phyloP scores from a whole-genome alignment of 2,329 filamentous ascomycete species.

The Phyllosticta citrichinensis region DNA sequence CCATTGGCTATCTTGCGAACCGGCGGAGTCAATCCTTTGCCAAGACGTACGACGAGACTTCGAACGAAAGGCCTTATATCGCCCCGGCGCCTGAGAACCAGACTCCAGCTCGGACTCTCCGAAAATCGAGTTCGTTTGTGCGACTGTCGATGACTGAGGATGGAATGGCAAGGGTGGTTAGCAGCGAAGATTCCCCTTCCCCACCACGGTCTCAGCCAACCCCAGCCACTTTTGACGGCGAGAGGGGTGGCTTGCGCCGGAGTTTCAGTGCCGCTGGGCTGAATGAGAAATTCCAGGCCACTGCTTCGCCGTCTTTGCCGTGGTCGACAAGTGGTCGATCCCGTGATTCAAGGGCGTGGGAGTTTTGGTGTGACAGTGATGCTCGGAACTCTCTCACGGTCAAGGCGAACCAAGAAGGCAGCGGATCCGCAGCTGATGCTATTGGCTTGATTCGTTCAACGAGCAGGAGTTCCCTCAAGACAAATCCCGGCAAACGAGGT shows the following conservation, averaged over 20 bases:
- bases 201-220: constrained; percentile 46
- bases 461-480: constrained; percentile 40
- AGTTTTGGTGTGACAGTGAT: constrained; percentile 78
- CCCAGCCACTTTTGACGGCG: constrained; percentile 33
- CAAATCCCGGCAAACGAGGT: constrained; percentile 58
- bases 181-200: constrained; percentile 57
- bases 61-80: not conserved
- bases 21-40: constrained; percentile 34
- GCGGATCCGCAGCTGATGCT: constrained; percentile 68
- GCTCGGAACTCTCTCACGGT: constrained; percentile 66
- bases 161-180: constrained; percentile 79
- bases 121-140: constrained; percentile 44
- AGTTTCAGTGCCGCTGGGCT: constrained; percentile 56
- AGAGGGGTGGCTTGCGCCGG: constrained; percentile 50
- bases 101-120: constrained; percentile 31
- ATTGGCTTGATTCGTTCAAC: constrained; percentile 72
- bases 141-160: constrained; percentile 77
- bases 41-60: constrained; percentile 21
- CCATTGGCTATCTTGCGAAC: constrained; percentile 35
- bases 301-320: constrained; percentile 20
- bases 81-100: not conserved
- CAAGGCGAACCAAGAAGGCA: constrained; percentile 72
- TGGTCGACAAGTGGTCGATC: constrained; percentile 58
- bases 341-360: constrained; percentile 81
- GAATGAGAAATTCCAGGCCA: constrained; percentile 24